Evolutionary conservation across 1,284 basidiomycete genomes (phyloP), one percentile per base, ranked within the genome.

Genomic region (Stereum hirsutum): DNA sequence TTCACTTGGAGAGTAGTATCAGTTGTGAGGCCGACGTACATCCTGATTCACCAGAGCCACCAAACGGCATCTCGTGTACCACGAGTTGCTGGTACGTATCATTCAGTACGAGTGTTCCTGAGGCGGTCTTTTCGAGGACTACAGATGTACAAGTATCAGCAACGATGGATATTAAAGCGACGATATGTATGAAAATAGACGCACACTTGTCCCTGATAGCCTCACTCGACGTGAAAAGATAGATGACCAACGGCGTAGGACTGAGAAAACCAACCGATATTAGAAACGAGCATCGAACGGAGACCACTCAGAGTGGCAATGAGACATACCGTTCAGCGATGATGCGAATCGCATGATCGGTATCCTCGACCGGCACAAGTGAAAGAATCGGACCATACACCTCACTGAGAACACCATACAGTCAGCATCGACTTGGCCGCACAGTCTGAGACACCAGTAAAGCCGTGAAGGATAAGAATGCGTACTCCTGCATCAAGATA

Each of bases 331-430:
- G 44, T 17, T 41, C 43, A 47, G 67, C 66, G 48, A 72, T 53
- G 46, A 64, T 62, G 15, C 52, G 44, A 42, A 69, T 62, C 5
- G 65, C 68, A 4, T 60, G 57, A 19, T 67, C 59, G 31, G 68
- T 48, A 42, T 59, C 49, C 53, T 64, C 59, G 24, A 74, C 63
- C 5, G 70, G 59, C 6, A 75, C 60, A 44, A 77, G 62, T 14
- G 71, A 66, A 5, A 76, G 52, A 19, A 76, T 56, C 1, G 73
- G 72, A 8, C 72, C 74, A 54, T 75, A 72, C 21, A 70, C 59
- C 53, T 72, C 69, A 24, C 57, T 59, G 28, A 4, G 42, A 6
- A 32, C 10, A 14, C 23, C 24, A 14, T 23, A 14, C 5, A n/a
- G 34, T 46, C 10, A 44, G 36, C n/a, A n/a, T n/a, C n/a, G n/a